phyloP scores from a whole-genome alignment of 2,329 filamentous ascomycete species.

The Cordyceps tenuipes region DNA sequence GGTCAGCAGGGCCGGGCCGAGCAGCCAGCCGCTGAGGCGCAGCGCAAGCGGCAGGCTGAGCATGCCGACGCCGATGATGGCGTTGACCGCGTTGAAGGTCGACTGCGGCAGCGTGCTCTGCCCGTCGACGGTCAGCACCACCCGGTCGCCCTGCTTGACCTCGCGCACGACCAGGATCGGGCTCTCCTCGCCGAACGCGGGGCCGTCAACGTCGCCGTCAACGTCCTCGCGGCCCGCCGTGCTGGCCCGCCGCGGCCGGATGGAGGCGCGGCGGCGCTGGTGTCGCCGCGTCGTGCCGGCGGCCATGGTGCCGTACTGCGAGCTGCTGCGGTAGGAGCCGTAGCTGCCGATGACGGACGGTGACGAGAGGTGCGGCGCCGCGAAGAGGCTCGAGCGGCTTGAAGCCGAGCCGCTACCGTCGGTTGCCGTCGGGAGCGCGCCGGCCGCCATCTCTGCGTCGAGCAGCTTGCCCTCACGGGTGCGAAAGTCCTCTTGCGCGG shows the following conservation, averaged over 20 bases:
- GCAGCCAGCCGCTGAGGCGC: conserved; percentile 80
- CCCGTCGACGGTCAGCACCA: conserved; percentile 77
- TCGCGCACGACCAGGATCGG: conserved; percentile 74
- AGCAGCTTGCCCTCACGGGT: conserved; percentile 42
- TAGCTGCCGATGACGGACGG: conserved; percentile 67
- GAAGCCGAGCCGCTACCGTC: conserved; percentile 13
- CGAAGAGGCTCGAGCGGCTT: conserved; percentile 41
- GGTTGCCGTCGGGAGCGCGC: conserved; percentile 8
- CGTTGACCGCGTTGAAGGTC: conserved; percentile 92
- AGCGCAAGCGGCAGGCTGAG: conserved; percentile 83
- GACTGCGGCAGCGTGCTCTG: conserved; percentile 95
- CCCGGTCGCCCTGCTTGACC: conserved; percentile 78
- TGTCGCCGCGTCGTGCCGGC: conserved; percentile 25
- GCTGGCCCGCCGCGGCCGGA: conserved; percentile 29
- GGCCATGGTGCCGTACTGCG: conserved; percentile 45
- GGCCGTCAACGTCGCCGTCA: conserved; percentile 16
- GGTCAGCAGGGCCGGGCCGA: conserved; percentile 66
- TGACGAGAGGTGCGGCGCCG: conserved; percentile 53
- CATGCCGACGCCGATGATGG: conserved; percentile 82
- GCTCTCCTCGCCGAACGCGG: conserved; percentile 51
- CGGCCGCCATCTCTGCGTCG: conserved; percentile 33
- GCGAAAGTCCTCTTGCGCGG: conserved; percentile 23
- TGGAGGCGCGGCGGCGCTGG: conserved; percentile 30
- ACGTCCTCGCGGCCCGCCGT: conserved; percentile 24
- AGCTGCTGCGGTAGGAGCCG: conserved; percentile 39